phyloP scores from a whole-genome alignment of 2,329 filamentous ascomycete genomes.

The Aspergillus bombycis region DNA sequence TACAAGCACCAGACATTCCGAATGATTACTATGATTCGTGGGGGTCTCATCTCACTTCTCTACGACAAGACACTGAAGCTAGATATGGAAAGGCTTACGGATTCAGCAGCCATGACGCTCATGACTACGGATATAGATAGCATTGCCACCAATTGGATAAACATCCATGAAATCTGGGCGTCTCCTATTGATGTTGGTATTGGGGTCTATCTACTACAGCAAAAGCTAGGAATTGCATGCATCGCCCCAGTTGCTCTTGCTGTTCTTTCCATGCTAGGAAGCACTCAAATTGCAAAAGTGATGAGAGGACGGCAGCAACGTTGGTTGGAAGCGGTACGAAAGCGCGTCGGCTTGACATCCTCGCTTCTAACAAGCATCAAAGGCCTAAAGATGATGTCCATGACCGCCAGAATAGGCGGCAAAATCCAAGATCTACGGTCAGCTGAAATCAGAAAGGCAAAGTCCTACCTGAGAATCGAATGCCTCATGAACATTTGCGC shows the following conservation, averaged over 20 bases:
- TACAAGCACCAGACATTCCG: constrained; percentile 15
- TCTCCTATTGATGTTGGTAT: no score
- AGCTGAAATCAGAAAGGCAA: not conserved
- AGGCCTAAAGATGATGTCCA: not conserved
- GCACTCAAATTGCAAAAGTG: constrained; percentile 2
- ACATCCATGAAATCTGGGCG: no score
- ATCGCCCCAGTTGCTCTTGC: not conserved
- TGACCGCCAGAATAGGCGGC: not conserved
- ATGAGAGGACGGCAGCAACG: not conserved
- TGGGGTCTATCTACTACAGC: no score
- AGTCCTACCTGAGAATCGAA: not conserved
- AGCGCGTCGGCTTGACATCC: not conserved
- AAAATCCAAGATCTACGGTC: not conserved
- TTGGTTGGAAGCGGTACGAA: not conserved
- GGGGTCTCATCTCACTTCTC: not conserved
- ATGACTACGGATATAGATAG: no score
- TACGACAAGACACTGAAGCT: not conserved
- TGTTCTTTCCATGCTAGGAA: not conserved
- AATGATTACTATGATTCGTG: constrained; percentile 13
- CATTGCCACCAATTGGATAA: no score
- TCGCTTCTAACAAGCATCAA: not conserved
- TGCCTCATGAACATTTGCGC: not conserved
- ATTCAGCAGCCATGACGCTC: not conserved
- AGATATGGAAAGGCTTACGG: not conserved
- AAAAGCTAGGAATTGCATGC: no score